Conservation (phyloP, 1,284 basidiomycete genomes). For the Apiotrichum gamsii region DNA sequence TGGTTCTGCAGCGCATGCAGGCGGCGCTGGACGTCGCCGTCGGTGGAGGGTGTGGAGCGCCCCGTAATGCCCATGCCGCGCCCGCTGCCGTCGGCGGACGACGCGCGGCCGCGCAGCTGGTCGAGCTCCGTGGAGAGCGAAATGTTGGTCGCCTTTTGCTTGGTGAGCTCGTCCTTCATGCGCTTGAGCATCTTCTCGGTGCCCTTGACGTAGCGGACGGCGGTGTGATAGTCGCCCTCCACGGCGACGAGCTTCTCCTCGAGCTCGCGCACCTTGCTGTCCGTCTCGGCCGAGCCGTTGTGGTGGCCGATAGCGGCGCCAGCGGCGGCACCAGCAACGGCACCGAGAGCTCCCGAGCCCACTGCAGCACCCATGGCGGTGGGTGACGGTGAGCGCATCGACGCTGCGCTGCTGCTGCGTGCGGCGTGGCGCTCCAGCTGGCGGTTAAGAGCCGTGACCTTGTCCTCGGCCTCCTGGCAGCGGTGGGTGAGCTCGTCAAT, state of each 20-base stretch:
- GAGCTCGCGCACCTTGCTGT: conserved; percentile 69
- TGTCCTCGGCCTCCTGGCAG: conserved; percentile 66
- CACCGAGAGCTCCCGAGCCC: conserved; percentile 17
- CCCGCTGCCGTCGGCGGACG: conserved; percentile 52
- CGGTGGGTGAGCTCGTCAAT: conserved; percentile 53
- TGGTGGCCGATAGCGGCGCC: conserved; percentile 16
- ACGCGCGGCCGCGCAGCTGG: conserved; percentile 54
- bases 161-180: conserved; percentile 87
- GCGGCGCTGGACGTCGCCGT: conserved; percentile 55
- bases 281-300: conserved; percentile 54
- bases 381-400: conserved; percentile 35
- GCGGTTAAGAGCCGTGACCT: conserved; percentile 58
- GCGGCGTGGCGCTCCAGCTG: conserved; percentile 59
- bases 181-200: conserved; percentile 98
- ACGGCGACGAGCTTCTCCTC: conserved; percentile 64
- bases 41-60: conserved; percentile 71
- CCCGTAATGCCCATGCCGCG: conserved; percentile 64
- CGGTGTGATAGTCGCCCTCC: conserved; percentile 82
- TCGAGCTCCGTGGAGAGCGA: conserved; percentile 76
- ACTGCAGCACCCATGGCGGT: no score
- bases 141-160: conserved; percentile 74
- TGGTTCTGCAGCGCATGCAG: conserved; percentile 65
- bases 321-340: conserved; percentile 49
- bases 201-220: conserved; percentile 58
- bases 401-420: conserved; percentile 45